Base-by-base conservation (phyloP, 176 grass and related monocot genomes). In the Paspalum notatum region DNA sequence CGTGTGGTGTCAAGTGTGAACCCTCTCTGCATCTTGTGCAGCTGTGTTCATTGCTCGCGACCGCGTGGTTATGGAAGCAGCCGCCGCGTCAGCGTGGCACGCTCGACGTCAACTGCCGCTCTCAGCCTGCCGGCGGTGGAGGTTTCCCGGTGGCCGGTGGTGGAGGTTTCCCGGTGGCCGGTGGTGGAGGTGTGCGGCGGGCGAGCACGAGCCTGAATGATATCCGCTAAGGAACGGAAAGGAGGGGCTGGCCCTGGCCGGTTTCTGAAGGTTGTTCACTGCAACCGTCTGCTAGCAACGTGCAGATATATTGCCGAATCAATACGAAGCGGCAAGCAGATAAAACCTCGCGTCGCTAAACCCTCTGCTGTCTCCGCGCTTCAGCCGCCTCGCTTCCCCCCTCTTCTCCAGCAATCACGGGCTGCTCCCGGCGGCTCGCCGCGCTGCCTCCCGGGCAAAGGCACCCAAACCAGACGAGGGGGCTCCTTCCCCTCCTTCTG, bases 301-400 rank as follows among this genome's bases (percentile, higher is more conserved):
- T n/a, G n/a, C n/a, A n/a, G n/a, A n/a, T n/a, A n/a, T 25, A 70
- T 70, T 48, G 44, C 44, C 48, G 43, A 26, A 50, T 8, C 32
- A 16, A 13, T 40, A 18, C 2, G 0, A 10, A 7, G n/a, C 11
- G 9, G 22, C 43, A 38, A 74, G 44, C 44, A 50, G 75, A 78
- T 64, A 78, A 77, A 78, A 64, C 75, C 59, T 62, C 8, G 18
- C 18, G 43, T 37, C 44, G 42, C 74, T 77, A 77, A 77, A 61
- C 57, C 57, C 58, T 61, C 27, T 9, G 48, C 26, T 20, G 8
- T 12, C 20, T 32, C 2, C 10, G 25, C 21, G 41, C 66, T 45
- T 43, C 39, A 43, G 32, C 32, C 32, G 32, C 68, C 46, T 17
- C 45, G 45, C 68, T 71, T 18, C 44, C 38, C 20, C 61, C 13